Percentiles rank a stretch among this genome's conserved stretches.
These are phyloP conservation scores for Aspergillus clavatus DNA, from an alignment of 2,329 filamentous ascomycete species.

Conservation along the genomic window DNA sequence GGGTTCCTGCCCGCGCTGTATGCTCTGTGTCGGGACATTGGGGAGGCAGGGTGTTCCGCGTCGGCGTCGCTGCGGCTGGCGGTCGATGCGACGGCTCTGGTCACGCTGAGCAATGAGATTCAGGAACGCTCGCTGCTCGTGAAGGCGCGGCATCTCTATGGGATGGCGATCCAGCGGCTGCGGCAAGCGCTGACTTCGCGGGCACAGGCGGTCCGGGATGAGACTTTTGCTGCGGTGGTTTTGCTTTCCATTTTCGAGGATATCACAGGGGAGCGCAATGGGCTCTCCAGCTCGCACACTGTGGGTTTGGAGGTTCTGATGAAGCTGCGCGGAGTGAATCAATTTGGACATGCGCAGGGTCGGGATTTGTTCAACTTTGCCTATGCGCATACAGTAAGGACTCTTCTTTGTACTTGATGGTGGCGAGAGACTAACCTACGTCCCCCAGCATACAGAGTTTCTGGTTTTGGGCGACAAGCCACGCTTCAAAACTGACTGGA, in stretches of 20 bases:
- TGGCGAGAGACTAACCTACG: too few species aligned
- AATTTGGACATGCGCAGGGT: slow-evolving; percentile 27
- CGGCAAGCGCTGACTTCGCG: slow-evolving; percentile 27
- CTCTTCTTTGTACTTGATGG: not conserved
- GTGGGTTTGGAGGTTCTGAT: slow-evolving; percentile 33
- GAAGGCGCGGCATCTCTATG: slow-evolving; percentile 30
- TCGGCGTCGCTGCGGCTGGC: slow-evolving; percentile 30
- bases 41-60: slow-evolving; percentile 11
- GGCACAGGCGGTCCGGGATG: slow-evolving; percentile 29
- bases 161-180: slow-evolving; percentile 28
- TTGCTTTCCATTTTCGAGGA: slow-evolving; percentile 38
- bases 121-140: slow-evolving; percentile 22
- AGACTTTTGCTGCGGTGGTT: slow-evolving; percentile 36
- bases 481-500: slow-evolving; percentile 26
- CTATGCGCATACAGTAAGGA: slow-evolving; percentile 31
- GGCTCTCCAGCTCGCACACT: slow-evolving; percentile 33
- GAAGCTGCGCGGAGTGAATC: slow-evolving; percentile 29
- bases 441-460: slow-evolving; percentile 32
- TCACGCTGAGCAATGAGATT: slow-evolving; percentile 29
- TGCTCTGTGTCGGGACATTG: slow-evolving; percentile 21
- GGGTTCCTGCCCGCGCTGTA: slow-evolving; percentile 36
- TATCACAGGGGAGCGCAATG: slow-evolving; percentile 34
- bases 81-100: slow-evolving; percentile 33
- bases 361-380: slow-evolving; percentile 36
- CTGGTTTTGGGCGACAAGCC: slow-evolving; percentile 31